Evolutionary conservation across 2,329 filamentous ascomycete species (phyloP).

Genomic region (Metarhizium brunneum): DNA sequence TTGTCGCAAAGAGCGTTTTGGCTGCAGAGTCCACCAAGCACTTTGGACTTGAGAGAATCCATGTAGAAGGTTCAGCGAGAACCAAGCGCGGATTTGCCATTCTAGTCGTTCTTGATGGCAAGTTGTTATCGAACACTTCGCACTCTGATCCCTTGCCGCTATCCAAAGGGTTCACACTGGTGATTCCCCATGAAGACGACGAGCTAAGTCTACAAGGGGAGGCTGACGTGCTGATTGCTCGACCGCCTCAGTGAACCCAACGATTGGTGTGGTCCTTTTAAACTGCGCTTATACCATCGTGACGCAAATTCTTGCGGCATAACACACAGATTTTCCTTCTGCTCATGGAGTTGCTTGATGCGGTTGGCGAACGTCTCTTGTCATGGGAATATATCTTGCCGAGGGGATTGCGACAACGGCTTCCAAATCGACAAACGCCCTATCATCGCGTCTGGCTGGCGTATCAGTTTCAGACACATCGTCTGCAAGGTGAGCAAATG

Average conservation of each 20-base stretch:
- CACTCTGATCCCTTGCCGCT: no score
- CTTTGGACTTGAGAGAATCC: background rate
- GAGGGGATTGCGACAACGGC: background rate
- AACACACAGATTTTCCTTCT: background rate
- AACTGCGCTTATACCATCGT: background rate
- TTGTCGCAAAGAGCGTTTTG: no score
- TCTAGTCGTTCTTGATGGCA: no score
- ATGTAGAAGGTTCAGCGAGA: no score
- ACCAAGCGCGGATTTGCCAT: no score
- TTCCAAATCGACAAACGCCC: background rate
- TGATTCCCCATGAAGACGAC: no score
- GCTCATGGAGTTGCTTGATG: background rate
- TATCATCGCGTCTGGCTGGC: background rate
- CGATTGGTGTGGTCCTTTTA: background rate
- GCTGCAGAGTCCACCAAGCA: no score
- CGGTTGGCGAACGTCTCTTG: background rate
- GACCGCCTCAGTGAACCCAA: constrained; percentile 7
- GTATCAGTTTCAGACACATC: background rate
- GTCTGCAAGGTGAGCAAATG: background rate
- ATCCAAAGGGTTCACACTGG: no score
- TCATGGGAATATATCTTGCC: background rate
- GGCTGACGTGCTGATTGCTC: constrained; percentile 9
- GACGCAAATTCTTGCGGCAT: background rate
- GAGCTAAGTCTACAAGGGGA: constrained; percentile 3
- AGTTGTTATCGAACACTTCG: no score